Evolutionary conservation across 768 basidiomycete species (phyloP), one percentile per base, ranked within the genome.

Genomic region (Kwoniella dendrophila): DNA sequence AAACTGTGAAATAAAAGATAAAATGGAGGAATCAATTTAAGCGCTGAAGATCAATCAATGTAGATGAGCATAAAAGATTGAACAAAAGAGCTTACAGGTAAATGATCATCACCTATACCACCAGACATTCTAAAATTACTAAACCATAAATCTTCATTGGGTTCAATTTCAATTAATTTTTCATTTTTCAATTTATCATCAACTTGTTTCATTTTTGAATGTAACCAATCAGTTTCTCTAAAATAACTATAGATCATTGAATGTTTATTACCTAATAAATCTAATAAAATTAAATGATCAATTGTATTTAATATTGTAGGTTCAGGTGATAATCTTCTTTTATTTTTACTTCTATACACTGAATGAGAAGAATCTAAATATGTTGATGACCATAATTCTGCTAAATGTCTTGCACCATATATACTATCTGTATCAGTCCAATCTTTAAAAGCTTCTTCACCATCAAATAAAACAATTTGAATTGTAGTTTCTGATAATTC

Each of bases 401-500:
- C 92, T 20, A 99, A 85, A 80, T 99, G 92, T 68, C 93, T 86
- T 40, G 95, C 88, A n/a, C 95, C 95, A 75, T 99, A 99, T 43
- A 92, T 87, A 0, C 91, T 94, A 79, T 99, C 95, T 2, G 84
- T 86, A 30, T 83, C 84, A 2, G 91, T 92, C 95, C 95, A 99
- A 27, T 85, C 82, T 48, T 86, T 83, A 79, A 95, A 97, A 0
- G 96, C 96, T 79, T 98, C 96, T 79, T 99, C 96, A 2, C 96
- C 96, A 71, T 99, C 96, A 61, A 99, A 95, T 76, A 98, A 95
- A 10, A 99, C 83, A 8, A 98, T 81, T 75, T 96, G 92, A 8
- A 99, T 79, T 2, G 94, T 95, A 20, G 89, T 91, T 59, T 90
- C 88, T 0, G 85, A 85, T 14, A 87, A 81, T 55, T 70, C 71